Base-by-base conservation (phyloP, 192 early-diverging fungal species). In the Coemansia sp. region DNA sequence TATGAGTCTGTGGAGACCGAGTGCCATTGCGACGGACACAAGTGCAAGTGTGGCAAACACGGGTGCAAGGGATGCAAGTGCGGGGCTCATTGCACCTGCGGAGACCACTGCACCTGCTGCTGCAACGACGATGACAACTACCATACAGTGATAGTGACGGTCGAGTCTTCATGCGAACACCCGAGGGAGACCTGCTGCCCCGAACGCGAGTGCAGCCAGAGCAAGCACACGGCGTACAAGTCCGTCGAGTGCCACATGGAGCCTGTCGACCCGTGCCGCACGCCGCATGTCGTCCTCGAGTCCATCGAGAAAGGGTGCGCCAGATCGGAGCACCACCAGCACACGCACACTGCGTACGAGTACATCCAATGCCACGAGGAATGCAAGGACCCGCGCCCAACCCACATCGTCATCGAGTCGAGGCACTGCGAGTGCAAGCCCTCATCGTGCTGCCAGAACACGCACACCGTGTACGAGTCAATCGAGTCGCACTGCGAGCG, bases 141-240 rank as follows among this genome's bases (percentile, higher is more conserved):
- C 60, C 76, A 79, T 35, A 71, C 76, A 0, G 76, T 73, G 6
- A 34, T 79, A 1, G 68, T 79, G 13, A 67, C 64, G 2, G 64
- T 79, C 16, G 56, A 61, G 34, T 57, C 63, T 15, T 28, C 55
- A 1, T 60, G 61, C 64, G 15, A 52, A 8, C 31, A 61, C 51
- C 25, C 58, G 28, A 16, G 15, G 15, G 4, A 13, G 34, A 4
- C 43, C 23, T 51, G 48, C 48, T 51, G 48, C 48, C 23, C 23
- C 7, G 26, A 51, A 23, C 48, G 23, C 48, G 7, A 5, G 25
- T 34, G 33, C 12, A 13, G 7, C 3, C 21, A 16, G 23, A 57
- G 4, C 58, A 59, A 20, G 13, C 61, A 63, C 34, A 62, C 43
- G 1, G 61, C 30, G 20, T 64, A 64, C 62, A 16, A 64, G 62